A percentile compares a stretch with the other conserved stretches of the same genome.
These are phyloP conservation scores for Malbranchea zuffiana DNA, from an alignment of 2,329 filamentous ascomycete genomes.

Conservation along the genomic window DNA sequence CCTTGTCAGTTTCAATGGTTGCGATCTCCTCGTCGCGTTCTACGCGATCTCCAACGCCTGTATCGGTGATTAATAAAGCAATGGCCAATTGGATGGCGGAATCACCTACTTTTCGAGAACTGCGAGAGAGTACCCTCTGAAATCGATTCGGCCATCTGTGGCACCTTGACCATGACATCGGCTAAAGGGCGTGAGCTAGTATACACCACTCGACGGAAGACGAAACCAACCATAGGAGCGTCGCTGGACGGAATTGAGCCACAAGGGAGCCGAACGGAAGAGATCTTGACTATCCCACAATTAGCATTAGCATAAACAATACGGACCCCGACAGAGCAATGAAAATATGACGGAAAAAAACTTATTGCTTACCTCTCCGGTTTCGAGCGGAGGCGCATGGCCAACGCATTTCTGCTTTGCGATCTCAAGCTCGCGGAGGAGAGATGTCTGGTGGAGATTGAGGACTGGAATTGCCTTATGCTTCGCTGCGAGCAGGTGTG, in stretches of 20 bases:
- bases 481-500: constrained; percentile 11
- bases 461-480: not conserved
- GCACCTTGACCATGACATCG: constrained; percentile 82
- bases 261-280: not conserved
- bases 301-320: not conserved
- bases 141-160: constrained; percentile 97
- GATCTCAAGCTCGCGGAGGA: not conserved
- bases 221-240: constrained; percentile 12
- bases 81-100: not conserved
- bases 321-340: no score
- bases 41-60: constrained; percentile 80
- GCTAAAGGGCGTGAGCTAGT: constrained; percentile 35
- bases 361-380: not conserved
- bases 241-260: constrained; percentile 3
- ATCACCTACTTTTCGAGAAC: constrained; percentile 62
- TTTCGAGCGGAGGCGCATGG: not conserved
- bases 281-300: not conserved
- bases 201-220: not conserved
- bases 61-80: not conserved
- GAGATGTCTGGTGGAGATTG: not conserved
- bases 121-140: constrained; percentile 95
- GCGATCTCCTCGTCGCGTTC: constrained; percentile 96
- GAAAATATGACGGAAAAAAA: no score
- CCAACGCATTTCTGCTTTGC: not conserved
- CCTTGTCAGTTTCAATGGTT: constrained; percentile 98